phyloP scores from a whole-genome alignment of 2,329 filamentous ascomycete species.

The Byssoonygena ceratinophila region DNA sequence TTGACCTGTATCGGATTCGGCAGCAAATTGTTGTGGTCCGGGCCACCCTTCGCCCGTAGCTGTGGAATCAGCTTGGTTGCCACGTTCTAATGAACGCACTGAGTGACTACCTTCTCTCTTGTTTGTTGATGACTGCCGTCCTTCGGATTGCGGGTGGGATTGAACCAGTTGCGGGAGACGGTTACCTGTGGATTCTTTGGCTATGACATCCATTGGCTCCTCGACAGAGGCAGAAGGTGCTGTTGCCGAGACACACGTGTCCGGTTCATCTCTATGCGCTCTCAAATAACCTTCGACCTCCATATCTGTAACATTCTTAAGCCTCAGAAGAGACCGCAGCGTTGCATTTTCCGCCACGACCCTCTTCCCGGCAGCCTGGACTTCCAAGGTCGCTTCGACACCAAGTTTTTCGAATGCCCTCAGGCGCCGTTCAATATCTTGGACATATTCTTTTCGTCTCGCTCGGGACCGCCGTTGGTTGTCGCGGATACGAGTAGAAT shows the following conservation, averaged over 20 bases:
- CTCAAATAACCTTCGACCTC: constrained; percentile 39
- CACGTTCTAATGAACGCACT: background rate
- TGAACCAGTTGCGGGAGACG: background rate
- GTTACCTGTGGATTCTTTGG: background rate
- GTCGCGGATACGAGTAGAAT: constrained; percentile 53
- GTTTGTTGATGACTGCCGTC: too few relatives aligned
- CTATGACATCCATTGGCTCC: background rate
- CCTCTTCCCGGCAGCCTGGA: constrained; percentile 57
- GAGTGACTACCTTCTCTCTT: background rate
- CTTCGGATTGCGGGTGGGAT: too few relatives aligned
- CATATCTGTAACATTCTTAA: constrained; percentile 48
- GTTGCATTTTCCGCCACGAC: constrained; percentile 61
- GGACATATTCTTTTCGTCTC: constrained; percentile 60
- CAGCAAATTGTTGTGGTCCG: background rate
- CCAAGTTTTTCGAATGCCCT: constrained; percentile 55
- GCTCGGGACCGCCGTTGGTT: constrained; percentile 69
- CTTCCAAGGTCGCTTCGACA: constrained; percentile 58
- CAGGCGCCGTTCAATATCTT: constrained; percentile 56
- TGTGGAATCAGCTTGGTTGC: background rate
- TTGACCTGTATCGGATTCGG: constrained; percentile 4
- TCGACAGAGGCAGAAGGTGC: background rate
- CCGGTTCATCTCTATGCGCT: background rate
- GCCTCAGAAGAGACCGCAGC: constrained; percentile 49
- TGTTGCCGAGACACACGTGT: background rate
- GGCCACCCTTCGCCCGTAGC: background rate